These are phyloP conservation scores for Juncus inflexus DNA, from an alignment of 176 grass and related monocot species.

Conservation along the genomic window DNA sequence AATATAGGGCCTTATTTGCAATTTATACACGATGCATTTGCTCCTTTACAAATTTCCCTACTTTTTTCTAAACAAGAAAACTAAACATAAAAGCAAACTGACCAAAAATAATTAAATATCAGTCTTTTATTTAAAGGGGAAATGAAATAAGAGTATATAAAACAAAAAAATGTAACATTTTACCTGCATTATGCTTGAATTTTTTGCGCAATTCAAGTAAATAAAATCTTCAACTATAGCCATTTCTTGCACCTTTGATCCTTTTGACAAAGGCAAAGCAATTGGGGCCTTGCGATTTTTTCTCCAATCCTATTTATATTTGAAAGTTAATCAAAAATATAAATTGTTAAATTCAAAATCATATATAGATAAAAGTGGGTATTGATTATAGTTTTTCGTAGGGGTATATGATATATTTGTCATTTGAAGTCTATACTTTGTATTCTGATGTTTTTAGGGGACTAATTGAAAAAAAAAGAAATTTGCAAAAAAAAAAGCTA, in stretches of 20 bases:
- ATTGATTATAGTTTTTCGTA: neutral
- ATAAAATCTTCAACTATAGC: conserved; percentile 89
- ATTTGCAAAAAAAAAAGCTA: neutral
- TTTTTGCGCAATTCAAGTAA: conserved; percentile 80
- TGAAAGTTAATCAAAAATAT: conserved; percentile 23
- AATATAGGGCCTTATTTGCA: too few species aligned
- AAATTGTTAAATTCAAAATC: neutral
- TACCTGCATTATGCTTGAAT: conserved; percentile 72
- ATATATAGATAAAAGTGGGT: neutral
- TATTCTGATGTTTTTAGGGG: neutral
- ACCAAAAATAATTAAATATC: too few species aligned
- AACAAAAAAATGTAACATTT: neutral
- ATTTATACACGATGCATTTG: too few species aligned
- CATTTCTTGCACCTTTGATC: conserved; percentile 58
- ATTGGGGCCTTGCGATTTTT: conserved; percentile 45
- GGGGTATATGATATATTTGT: conserved; percentile 2
- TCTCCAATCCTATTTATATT: conserved; percentile 63
- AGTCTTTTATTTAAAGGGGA: too few species aligned
- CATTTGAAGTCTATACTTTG: neutral
- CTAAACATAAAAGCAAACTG: too few species aligned
- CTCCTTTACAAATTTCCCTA: too few species aligned
- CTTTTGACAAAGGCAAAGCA: conserved; percentile 45
- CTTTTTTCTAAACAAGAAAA: too few species aligned
- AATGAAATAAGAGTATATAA: too few species aligned
- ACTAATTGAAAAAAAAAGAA: neutral